Evolutionary conservation across 1,284 basidiomycete genomes (phyloP).

Genomic region (Boletus smithii): DNA sequence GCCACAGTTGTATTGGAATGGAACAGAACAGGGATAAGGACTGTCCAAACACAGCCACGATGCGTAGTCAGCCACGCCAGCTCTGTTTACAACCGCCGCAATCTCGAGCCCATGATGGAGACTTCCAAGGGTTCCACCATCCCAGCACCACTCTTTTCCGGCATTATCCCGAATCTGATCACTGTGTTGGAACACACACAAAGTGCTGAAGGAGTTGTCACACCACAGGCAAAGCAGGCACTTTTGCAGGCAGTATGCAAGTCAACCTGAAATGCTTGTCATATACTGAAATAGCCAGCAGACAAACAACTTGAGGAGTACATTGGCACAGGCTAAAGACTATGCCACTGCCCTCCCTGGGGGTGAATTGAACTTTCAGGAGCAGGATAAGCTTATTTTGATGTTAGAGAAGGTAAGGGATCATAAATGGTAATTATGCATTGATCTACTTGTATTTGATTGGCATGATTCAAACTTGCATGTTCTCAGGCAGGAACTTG

Average conservation of each 20-base stretch:
- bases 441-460: neutral
- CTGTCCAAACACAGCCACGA: constrained; percentile 26
- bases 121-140: constrained; percentile 10
- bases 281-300: constrained; percentile 25
- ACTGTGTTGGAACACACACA: constrained; percentile 54
- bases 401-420: constrained; percentile 59
- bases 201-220: constrained; percentile 47
- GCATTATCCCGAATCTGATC: constrained; percentile 51
- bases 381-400: constrained; percentile 62
- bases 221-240: constrained; percentile 56
- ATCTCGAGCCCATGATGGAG: constrained; percentile 9
- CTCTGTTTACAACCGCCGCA: no score
- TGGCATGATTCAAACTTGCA: no score
- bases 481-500: constrained; percentile 40
- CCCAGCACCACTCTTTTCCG: constrained; percentile 42
- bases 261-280: neutral
- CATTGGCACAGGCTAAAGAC: constrained; percentile 55
- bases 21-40: neutral
- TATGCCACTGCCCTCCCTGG: constrained; percentile 55
- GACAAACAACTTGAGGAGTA: constrained; percentile 64
- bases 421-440: constrained; percentile 50
- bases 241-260: constrained; percentile 53
- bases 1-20: neutral
- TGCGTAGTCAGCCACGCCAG: no score
- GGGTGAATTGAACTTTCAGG: constrained; percentile 58